phyloP scores from a whole-genome alignment of 371 early-diverging fungal genomes.

The Lichtheimia ornata region DNA sequence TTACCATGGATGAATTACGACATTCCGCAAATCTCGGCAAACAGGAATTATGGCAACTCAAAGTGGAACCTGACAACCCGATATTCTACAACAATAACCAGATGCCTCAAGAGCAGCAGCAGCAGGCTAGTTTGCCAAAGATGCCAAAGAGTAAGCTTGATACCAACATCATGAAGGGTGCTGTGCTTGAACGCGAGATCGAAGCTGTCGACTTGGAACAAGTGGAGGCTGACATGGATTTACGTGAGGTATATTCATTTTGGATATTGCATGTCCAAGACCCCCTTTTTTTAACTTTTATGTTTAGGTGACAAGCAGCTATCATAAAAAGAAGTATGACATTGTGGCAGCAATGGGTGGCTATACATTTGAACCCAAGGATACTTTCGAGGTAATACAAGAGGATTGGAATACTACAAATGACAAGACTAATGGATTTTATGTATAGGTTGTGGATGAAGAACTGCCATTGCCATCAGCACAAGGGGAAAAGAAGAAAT shows the following conservation, averaged over 20 bases:
- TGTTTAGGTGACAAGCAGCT: conserved; percentile 18
- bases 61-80: conserved; percentile 14
- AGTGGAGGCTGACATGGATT: conserved; percentile 61
- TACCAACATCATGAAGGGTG: conserved; percentile 53
- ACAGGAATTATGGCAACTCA: conserved; percentile 29
- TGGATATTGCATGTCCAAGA: not conserved
- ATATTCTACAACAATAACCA: not conserved
- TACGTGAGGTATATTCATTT: conserved; percentile 41
- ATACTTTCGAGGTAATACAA: conserved; percentile 39
- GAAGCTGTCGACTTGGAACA: conserved; percentile 53
- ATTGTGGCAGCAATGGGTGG: conserved; percentile 44
- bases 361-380: conserved; percentile 38
- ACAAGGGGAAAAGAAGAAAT: conserved; percentile 7
- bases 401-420: not conserved
- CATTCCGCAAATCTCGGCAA: conserved; percentile 11
- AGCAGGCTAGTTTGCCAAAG: not conserved
- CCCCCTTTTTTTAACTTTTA: not conserved
- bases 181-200: conserved; percentile 56
- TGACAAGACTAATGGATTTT: not conserved
- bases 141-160: conserved; percentile 32
- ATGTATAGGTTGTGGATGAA: conserved; percentile 40
- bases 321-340: conserved; percentile 34
- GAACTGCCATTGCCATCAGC: conserved; percentile 38
- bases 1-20: conserved; percentile 27
- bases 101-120: not conserved